Evolutionary conservation across 768 basidiomycete genomes (phyloP), one percentile per base, ranked within the genome.

Genomic region (Asterophora parasitica): DNA sequence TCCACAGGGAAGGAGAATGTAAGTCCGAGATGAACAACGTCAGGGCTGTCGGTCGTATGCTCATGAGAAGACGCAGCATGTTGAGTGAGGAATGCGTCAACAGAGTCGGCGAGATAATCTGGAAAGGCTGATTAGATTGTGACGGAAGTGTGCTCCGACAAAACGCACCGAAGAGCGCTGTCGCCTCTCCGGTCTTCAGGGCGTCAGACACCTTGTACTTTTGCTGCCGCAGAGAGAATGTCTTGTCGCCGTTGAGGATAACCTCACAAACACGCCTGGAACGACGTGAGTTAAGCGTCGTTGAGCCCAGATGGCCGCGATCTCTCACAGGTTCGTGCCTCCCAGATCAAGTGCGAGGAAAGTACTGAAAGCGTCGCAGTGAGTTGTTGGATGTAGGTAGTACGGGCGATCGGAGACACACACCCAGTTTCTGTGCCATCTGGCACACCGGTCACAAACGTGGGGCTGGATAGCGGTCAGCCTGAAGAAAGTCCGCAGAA

Each of bases 1-100:
- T 96, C 92, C 23, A 98, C 96, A 1, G 96, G 96, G 73, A 97
- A 96, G 23, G 90, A 93, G 66, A 98, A 99, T 0, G 96, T 98
- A 43, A 99, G 77, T 7, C 95, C 96, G 2, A 99, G 83, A 41
- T 73, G 68, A 7, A 79, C 69, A 2, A 67, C 57, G 55, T 76
- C 70, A 1, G 64, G 57, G 13, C 52, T 55, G 10, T 51, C 49
- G 15, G 38, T 48, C 13, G 50, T 50, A 37, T 48, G 12, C 47
- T 31, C 30, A 31, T 76, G 75, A 26, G 83, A 78, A 19, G 64
- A 66, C 16, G 71, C 69, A 27, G 75, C 67, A 48, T 74, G 69
- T 11, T 66, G 70, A 11, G 90, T 95, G 55, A 98, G 74, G 72
- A 99, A 99, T 8, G 90, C 81, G 62, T 97, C 92, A 12, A 99